Evolutionary conservation across 345 rosid species (phyloP).

Genomic region (Psidium guajava): DNA sequence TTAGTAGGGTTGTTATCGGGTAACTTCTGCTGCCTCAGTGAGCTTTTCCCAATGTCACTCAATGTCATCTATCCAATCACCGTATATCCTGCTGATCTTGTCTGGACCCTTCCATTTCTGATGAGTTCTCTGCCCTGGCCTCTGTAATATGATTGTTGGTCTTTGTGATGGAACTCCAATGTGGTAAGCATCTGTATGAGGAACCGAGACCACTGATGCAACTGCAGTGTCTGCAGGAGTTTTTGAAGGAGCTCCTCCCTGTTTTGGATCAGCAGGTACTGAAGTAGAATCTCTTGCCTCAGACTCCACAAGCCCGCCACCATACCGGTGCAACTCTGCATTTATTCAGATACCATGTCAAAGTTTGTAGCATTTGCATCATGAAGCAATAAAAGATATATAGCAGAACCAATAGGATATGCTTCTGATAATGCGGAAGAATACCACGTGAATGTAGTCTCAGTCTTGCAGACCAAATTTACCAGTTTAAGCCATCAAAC

Average conservation of each 20-base stretch:
- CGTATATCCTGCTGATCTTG: conserved; percentile 92
- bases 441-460: background rate
- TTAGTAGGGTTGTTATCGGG: background rate
- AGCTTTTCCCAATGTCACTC: conserved; percentile 27
- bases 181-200: conserved; percentile 53
- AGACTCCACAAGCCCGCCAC: conserved; percentile 56
- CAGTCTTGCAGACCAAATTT: background rate
- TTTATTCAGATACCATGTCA: background rate
- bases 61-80: conserved; percentile 94
- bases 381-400: background rate
- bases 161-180: conserved; percentile 70
- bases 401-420: background rate
- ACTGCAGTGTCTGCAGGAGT: conserved; percentile 33
- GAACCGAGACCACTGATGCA: conserved; percentile 30
- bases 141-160: conserved; percentile 46
- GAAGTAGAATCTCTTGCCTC: conserved; percentile 51
- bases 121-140: conserved; percentile 74
- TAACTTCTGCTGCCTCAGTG: background rate
- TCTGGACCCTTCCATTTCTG: conserved; percentile 98
- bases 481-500: background rate
- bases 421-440: background rate
- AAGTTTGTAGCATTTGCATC: background rate
- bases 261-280: conserved; percentile 45
- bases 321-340: conserved; percentile 84
- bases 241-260: conserved; percentile 47